Evolutionary conservation across 805 yeast species (phyloP).

Genomic region (Sugiyamaella chiloensis): DNA sequence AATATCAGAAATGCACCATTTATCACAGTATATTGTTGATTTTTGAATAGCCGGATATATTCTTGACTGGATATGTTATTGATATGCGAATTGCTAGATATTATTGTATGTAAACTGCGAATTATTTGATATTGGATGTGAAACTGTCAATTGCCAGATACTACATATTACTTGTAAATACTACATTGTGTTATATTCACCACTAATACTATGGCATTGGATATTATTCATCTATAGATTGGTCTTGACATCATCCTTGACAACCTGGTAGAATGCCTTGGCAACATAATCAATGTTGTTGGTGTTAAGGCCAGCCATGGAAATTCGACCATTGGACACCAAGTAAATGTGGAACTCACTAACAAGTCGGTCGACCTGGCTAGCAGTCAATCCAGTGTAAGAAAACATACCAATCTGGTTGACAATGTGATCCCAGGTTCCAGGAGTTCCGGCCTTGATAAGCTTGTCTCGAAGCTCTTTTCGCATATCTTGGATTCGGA

Average conservation of each 20-base stretch:
- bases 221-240: neutral
- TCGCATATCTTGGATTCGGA: conserved; percentile 81
- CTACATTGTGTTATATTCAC: too few species aligned
- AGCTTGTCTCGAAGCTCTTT: conserved; percentile 57
- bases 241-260: conserved; percentile 15
- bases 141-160: too few species aligned
- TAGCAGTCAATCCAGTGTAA: conserved; percentile 78
- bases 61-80: too few species aligned
- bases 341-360: conserved; percentile 76
- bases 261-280: conserved; percentile 71
- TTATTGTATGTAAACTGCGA: too few species aligned
- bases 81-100: too few species aligned
- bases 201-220: neutral
- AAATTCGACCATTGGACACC: conserved; percentile 81
- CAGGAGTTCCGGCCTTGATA: conserved; percentile 69
- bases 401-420: conserved; percentile 96
- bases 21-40: too few species aligned
- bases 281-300: conserved; percentile 78
- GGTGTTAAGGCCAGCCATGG: conserved; percentile 89
- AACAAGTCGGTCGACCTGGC: conserved; percentile 75
- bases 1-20: too few species aligned
- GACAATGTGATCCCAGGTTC: conserved; percentile 88
- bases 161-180: too few species aligned
- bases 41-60: too few species aligned
- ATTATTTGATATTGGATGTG: too few species aligned